These are phyloP conservation scores for Pseudogymnoascus destructans DNA, from an alignment of 2,329 filamentous ascomycete genomes.

Conservation along the genomic window DNA sequence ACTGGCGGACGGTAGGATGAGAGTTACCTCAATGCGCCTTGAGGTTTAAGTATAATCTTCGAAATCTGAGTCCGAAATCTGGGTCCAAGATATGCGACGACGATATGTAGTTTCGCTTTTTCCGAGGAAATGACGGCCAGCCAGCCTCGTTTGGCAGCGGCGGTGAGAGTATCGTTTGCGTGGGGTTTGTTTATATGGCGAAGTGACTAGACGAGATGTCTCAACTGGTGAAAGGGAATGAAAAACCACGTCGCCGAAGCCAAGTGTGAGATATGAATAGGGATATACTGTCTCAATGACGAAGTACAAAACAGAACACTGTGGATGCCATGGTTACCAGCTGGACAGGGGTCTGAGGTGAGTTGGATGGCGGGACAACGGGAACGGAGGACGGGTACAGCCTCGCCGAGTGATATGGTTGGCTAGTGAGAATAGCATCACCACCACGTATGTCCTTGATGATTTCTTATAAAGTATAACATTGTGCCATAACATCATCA, in stretches of 20 bases:
- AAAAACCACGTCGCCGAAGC: not conserved
- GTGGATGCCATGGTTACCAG: conserved; percentile 3
- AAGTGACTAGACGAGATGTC: not conserved
- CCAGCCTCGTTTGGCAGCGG: conserved; percentile 3
- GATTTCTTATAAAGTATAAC: not conserved
- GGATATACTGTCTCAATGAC: conserved; percentile 5
- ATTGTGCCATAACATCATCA: not conserved
- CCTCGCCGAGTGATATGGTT: not conserved
- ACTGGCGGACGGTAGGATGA: conserved; percentile 3
- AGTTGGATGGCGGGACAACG: conserved; percentile 9
- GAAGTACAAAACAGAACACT: conserved; percentile 4
- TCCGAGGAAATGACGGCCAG: not conserved
- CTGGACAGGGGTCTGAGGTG: not conserved
- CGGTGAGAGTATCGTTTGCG: conserved; percentile 1
- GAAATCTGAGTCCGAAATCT: conserved; percentile 2
- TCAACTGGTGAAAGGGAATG: not conserved
- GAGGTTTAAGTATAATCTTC: not conserved
- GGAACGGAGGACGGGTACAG: conserved; percentile 1
- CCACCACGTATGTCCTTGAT: not conserved
- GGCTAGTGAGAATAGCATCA: not conserved
- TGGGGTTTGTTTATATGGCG: not conserved
- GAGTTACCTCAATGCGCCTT: conserved; percentile 1
- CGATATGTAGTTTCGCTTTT: not conserved
- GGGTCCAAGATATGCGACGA: not conserved
- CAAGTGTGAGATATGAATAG: not conserved